phyloP scores from a whole-genome alignment of 306 rosid species.

The Sicyos baderoa region DNA sequence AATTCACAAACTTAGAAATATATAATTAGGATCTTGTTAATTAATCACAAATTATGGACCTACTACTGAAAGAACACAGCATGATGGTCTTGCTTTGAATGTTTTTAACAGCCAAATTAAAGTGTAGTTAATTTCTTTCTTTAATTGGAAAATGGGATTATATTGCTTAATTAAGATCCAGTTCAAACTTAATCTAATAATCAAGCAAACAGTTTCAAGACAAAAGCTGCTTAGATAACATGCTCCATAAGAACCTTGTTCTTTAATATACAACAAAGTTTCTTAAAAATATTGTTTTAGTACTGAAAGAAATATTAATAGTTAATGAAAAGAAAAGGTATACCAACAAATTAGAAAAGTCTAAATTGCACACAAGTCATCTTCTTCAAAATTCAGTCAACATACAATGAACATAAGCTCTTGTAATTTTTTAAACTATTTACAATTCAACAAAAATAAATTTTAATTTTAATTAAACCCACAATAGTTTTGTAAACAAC shows the following conservation, averaged over 20 bases:
- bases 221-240: conserved; percentile 24
- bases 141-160: neutral
- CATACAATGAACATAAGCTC: neutral
- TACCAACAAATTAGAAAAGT: neutral
- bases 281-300: too few relatives aligned
- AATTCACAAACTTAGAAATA: neutral
- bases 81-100: neutral
- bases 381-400: neutral
- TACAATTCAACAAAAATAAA: too few relatives aligned
- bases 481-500: too few relatives aligned
- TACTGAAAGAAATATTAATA: neutral
- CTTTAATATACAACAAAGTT: neutral
- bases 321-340: neutral
- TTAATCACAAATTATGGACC: neutral
- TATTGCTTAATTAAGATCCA: conserved; percentile 19
- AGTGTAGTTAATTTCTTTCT: conserved; percentile 4
- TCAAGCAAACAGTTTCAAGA: neutral
- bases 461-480: too few relatives aligned
- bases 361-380: neutral
- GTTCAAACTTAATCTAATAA: conserved; percentile 2
- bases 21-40: neutral
- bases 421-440: too few relatives aligned
- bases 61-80: too few relatives aligned
- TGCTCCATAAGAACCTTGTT: conserved; percentile 7
- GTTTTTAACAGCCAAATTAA: conserved; percentile 6